phyloP scores from a whole-genome alignment of 1,139 yeast genomes.

The Hemisphaericaspora lyxosophila region DNA sequence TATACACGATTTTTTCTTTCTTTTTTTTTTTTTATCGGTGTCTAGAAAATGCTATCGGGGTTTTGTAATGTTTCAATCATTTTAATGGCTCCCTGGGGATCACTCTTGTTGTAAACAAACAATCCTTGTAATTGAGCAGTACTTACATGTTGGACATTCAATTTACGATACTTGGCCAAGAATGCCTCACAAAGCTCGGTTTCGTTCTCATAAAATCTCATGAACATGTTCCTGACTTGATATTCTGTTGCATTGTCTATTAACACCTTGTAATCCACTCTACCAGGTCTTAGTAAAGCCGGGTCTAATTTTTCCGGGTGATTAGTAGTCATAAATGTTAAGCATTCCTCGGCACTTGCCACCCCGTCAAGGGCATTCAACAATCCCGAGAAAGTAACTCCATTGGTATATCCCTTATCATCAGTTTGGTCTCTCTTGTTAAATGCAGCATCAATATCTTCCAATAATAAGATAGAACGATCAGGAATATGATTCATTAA shows the following conservation, averaged over 20 bases:
- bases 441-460: constrained; percentile 96
- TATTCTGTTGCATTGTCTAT: constrained; percentile 81
- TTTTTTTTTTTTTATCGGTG: not conserved
- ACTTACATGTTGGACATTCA: constrained; percentile 61
- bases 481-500: constrained; percentile 95
- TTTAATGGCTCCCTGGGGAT: constrained; percentile 72
- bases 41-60: constrained; percentile 32
- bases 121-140: constrained; percentile 96
- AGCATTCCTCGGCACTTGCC: constrained; percentile 96
- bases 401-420: constrained; percentile 74
- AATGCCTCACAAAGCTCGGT: constrained; percentile 61
- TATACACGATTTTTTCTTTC: constrained; percentile 3
- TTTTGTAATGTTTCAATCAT: constrained; percentile 52
- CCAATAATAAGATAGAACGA: constrained; percentile 77
- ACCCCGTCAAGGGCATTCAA: constrained; percentile 96
- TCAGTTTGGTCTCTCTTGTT: constrained; percentile 73
- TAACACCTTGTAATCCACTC: constrained; percentile 82
- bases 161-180: constrained; percentile 47
- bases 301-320: constrained; percentile 93
- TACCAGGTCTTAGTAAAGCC: constrained; percentile 85
- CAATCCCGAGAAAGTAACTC: constrained; percentile 93
- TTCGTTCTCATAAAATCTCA: constrained; percentile 79
- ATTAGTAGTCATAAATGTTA: constrained; percentile 97
- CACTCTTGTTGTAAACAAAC: constrained; percentile 87
- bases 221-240: constrained; percentile 82